Evolutionary conservation across 768 basidiomycete species (phyloP).

Genomic region (Boletus vinaceobasis): DNA sequence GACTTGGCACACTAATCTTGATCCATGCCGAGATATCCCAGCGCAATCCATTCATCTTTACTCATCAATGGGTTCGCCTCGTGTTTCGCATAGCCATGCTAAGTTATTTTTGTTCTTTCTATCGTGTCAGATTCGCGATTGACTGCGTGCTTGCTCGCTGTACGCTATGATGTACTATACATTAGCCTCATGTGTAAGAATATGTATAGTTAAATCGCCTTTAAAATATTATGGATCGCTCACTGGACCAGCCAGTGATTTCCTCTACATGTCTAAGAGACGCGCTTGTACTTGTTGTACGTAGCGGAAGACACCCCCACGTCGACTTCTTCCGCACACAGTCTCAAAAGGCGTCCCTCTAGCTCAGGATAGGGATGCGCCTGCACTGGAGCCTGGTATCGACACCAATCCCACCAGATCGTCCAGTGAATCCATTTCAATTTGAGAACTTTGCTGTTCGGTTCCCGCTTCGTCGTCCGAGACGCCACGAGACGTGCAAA

Average conservation of each 20-base stretch:
- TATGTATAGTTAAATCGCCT: constrained; percentile 6
- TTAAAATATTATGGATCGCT: background rate
- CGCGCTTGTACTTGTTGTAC: constrained; percentile 33
- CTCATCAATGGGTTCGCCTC: background rate
- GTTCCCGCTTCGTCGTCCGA: constrained; percentile 24
- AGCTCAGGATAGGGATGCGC: constrained; percentile 21
- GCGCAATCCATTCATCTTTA: constrained; percentile 14
- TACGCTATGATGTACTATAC: constrained; percentile 13
- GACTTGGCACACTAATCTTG: background rate
- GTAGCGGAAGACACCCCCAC: constrained; percentile 29
- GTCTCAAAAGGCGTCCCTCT: constrained; percentile 18
- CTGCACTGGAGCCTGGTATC: constrained; percentile 19
- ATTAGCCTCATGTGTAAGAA: constrained; percentile 22
- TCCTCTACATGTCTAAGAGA: constrained; percentile 12
- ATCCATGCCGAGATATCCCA: constrained; percentile 22
- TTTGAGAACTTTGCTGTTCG: constrained; percentile 23
- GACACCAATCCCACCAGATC: constrained; percentile 30
- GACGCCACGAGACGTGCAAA: constrained; percentile 24
- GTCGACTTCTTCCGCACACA: constrained; percentile 27
- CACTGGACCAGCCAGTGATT: constrained; percentile 12
- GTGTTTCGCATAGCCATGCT: constrained; percentile 6
- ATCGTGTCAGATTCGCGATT: constrained; percentile 3
- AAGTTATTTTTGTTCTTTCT: background rate
- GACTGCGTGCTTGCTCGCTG: background rate
- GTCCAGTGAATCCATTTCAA: constrained; percentile 33